A percentile compares a stretch with the other conserved stretches of the same genome.
phyloP scores from a whole-genome alignment of 495 filamentous ascomycete genomes.

The Tuber magnatum region DNA sequence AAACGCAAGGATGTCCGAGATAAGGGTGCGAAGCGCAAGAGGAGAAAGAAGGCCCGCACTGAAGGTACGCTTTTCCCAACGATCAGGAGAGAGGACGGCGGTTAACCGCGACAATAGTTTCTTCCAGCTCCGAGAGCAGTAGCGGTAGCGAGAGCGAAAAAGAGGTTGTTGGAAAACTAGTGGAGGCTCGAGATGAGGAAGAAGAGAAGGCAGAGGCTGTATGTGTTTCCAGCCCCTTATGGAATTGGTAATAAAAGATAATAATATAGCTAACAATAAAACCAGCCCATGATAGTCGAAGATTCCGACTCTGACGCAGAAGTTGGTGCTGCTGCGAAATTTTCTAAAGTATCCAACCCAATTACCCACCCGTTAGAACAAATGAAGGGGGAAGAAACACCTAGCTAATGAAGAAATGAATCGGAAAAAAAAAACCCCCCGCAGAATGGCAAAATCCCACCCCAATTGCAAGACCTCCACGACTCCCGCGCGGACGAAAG shows the following conservation, averaged over 20 bases:
- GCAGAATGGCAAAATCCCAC: slow-evolving; percentile 34
- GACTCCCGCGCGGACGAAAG: slow-evolving; percentile 44
- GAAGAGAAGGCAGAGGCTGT: neutral
- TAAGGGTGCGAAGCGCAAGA: slow-evolving; percentile 31
- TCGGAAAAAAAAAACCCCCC: slow-evolving; percentile 12
- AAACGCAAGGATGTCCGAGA: slow-evolving; percentile 19
- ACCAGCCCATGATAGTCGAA: neutral
- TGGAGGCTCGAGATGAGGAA: neutral
- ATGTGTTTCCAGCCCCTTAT: neutral
- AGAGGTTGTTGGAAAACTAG: slow-evolving; percentile 4
- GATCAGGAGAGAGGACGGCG: neutral
- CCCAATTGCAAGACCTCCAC: slow-evolving; percentile 29
- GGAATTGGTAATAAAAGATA: neutral
- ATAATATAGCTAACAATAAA: neutral
- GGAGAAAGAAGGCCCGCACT: slow-evolving; percentile 36
- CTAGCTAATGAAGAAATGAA: slow-evolving; percentile 8
- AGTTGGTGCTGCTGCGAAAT: neutral
- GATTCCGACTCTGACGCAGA: neutral
- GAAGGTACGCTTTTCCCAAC: slow-evolving; percentile 25
- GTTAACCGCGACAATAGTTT: slow-evolving; percentile 2
- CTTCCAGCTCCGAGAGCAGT: slow-evolving; percentile 10
- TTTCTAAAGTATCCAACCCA: slow-evolving; percentile 1
- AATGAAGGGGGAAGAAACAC: neutral
- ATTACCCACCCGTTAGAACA: neutral
- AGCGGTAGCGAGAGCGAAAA: slow-evolving; percentile 24